These are phyloP conservation scores for Leccinum insolens DNA, from an alignment of 1,284 basidiomycete genomes.

Conservation along the genomic window DNA sequence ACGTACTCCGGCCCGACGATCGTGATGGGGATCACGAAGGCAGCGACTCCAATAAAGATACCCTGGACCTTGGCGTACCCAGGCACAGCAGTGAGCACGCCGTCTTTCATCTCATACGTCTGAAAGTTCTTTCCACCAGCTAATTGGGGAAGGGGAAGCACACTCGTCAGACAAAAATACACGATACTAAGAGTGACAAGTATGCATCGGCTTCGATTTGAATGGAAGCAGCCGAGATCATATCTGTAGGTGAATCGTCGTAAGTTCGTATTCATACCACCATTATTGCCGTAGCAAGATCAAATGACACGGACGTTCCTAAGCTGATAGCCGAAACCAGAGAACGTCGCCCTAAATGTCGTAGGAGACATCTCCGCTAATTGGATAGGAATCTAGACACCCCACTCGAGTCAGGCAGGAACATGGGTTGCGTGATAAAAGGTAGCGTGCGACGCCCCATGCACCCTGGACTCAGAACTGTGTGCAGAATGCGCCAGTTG, in stretches of 20 bases:
- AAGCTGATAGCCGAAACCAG: slow-evolving; percentile 88
- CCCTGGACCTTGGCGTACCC: slow-evolving; percentile 89
- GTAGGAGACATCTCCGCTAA: slow-evolving; percentile 89
- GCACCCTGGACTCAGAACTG: slow-evolving; percentile 85
- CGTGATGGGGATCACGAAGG: slow-evolving; percentile 68
- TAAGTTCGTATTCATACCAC: not conserved
- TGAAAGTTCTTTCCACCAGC: slow-evolving; percentile 63
- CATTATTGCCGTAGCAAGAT: not conserved
- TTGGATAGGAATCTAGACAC: slow-evolving; percentile 73
- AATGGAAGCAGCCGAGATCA: slow-evolving; percentile 85
- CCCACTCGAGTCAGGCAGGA: not conserved
- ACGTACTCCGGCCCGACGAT: slow-evolving; percentile 74
- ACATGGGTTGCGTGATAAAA: not conserved
- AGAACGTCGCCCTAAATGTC: slow-evolving; percentile 90
- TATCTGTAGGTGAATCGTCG: slow-evolving; percentile 42
- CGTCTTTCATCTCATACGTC: slow-evolving; percentile 53
- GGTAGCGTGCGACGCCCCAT: slow-evolving; percentile 64
- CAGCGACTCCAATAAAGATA: slow-evolving; percentile 78
- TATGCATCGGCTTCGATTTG: slow-evolving; percentile 91
- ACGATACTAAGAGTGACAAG: slow-evolving; percentile 80
- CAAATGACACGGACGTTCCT: slow-evolving; percentile 47
- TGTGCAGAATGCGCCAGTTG: slow-evolving; percentile 83
- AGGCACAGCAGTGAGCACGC: slow-evolving; percentile 52
- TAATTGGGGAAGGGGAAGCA: slow-evolving; percentile 32
- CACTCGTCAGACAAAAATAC: slow-evolving; percentile 33